Evolutionary conservation across 129 eudicot species (phyloP), one percentile per base, ranked within the genome.

Genomic region (Lonicera japonica): DNA sequence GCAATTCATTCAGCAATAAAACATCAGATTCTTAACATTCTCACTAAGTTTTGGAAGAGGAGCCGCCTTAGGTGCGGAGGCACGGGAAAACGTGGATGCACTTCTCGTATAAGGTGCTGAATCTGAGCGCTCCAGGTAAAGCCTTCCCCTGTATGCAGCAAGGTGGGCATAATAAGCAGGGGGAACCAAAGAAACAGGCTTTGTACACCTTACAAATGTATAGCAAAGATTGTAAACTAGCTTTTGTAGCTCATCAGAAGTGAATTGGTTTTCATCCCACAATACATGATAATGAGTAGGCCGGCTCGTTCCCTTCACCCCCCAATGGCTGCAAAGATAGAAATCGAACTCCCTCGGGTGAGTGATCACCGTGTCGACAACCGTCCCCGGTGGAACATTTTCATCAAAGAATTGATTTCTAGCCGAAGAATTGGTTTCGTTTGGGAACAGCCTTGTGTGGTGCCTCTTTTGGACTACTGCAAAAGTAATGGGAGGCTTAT

Each of bases 301-400:
- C 36, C 96, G 64, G 58, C 96, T 94, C 2, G 99, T 94, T 7
- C 99, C 99, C 77, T 83, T 88, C 11, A 73, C 84, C 0, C 99
- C 99, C 92, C 87, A 94, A 74, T 94, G 99, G 71, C 99, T 94
- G 17, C 99, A 94, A 0, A 94, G 84, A 51, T 88, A 94, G 77
- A 94, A 94, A 41, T 94, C 96, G 16, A 94, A 94, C 16, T 86
- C 99, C 38, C 73, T 61, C 1, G 99, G 96, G 69, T 88, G 99
- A 47, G 95, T 82, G 73, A 94, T 79, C 73, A 85, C 89, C 0
- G 89, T 78, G 57, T 94, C 99, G 8, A 94, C 96, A 15, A 94
- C 95, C 0, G 99, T 94, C 15, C 99, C 99, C 0, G 99, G 96
- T 11, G 95, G 95, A 15, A 88, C 73, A 60, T 94, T 94, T 40